phyloP scores from a whole-genome alignment of 495 filamentous ascomycete genomes.

The Bryoglossum gracile region DNA sequence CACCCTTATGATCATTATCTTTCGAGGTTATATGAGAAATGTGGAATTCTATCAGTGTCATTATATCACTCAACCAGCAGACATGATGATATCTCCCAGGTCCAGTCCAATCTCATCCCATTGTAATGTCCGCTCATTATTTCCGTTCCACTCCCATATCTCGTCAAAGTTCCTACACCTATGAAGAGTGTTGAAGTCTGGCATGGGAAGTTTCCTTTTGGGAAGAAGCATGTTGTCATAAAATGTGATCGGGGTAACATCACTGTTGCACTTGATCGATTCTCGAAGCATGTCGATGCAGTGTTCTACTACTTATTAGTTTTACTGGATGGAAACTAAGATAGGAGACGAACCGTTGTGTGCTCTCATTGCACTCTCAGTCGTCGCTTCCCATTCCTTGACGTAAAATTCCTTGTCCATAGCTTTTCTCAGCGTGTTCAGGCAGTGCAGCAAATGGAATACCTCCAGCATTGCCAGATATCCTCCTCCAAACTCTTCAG shows the following conservation, averaged over 20 bases:
- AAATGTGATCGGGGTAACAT: neutral
- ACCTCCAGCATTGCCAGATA: constrained; percentile 2
- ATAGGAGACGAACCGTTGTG: no score
- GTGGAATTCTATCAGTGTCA: no score
- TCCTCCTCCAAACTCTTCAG: constrained; percentile 1
- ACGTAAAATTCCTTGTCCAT: constrained; percentile 1
- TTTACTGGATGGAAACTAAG: no score
- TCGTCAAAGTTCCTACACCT: neutral
- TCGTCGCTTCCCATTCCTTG: neutral
- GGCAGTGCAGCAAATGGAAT: neutral
- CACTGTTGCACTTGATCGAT: neutral
- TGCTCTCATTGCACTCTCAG: no score
- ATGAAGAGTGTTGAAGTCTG: neutral
- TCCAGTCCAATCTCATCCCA: neutral
- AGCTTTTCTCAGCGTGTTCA: neutral
- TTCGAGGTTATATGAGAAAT: no score
- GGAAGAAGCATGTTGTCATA: neutral
- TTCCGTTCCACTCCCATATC: neutral
- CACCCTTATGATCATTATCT: no score
- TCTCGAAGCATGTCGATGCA: no score
- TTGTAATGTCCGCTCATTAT: neutral
- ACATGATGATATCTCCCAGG: neutral
- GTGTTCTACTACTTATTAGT: no score
- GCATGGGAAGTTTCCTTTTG: neutral
- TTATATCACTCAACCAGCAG: neutral